Conservation (phyloP, 495 filamentous ascomycete genomes). For the Penicillium cinerascens region DNA sequence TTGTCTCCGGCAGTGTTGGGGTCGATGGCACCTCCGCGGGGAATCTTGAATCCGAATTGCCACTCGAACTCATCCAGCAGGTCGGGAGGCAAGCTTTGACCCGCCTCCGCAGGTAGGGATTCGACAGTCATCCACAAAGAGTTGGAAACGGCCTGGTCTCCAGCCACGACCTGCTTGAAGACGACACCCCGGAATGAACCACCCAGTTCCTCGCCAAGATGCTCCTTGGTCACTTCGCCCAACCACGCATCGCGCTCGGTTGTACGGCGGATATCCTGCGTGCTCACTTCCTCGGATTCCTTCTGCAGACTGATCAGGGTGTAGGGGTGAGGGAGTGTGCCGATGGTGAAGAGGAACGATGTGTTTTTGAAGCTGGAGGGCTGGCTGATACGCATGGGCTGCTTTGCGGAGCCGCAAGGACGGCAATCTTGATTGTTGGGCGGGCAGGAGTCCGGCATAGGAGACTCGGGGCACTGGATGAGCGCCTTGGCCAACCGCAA, state of each 20-base stretch:
- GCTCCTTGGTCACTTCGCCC: constrained; percentile 61
- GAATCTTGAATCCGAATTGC: constrained; percentile 82
- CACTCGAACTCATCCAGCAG: constrained; percentile 71
- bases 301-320: constrained; percentile 64
- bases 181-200: constrained; percentile 60
- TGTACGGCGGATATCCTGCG: constrained; percentile 68
- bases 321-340: constrained; percentile 85
- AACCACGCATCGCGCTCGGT: constrained; percentile 82
- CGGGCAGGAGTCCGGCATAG: constrained; percentile 76
- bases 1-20: constrained; percentile 53
- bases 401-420: constrained; percentile 57
- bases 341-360: constrained; percentile 70
- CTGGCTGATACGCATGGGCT: constrained; percentile 55
- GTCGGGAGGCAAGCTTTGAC: constrained; percentile 35
- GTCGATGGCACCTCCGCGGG: constrained; percentile 49
- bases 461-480: constrained; percentile 65
- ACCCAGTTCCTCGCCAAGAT: constrained; percentile 58
- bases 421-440: constrained; percentile 72
- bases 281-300: constrained; percentile 51
- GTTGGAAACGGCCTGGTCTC: constrained; percentile 52
- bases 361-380: constrained; percentile 58
- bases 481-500: constrained; percentile 68
- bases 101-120: constrained; percentile 41
- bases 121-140: constrained; percentile 84
- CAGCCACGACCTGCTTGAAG: constrained; percentile 81